Base-by-base conservation (phyloP, 352 stramenopile species). In the Chrysophaeum taylorii region DNA sequence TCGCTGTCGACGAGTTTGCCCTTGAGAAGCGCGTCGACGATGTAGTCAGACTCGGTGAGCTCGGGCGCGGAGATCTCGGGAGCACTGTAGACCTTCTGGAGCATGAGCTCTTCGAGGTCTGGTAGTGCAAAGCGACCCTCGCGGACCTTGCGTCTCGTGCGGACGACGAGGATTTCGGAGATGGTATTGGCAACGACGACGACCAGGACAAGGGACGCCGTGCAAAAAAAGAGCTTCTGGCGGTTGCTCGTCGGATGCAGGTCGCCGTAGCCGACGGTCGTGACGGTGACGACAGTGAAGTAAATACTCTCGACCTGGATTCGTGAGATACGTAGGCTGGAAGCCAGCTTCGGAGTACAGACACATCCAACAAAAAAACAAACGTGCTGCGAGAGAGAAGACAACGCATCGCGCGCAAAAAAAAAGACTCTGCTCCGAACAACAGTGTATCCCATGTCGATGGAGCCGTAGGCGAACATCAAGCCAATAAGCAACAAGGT, bases 181-280 rank as follows among this genome's bases (percentile, higher is more conserved):
- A 63, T 39, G 25, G 52, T 21, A 31, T 63, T 63, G 5, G 52
- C 52, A 25, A 63, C 7, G 52, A 63, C 52, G 52, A 63, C 52
- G 52, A 63, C n/a, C 27, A 63, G 12, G 52, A 36, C 9, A 15
- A 63, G 36, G 9, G 12, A 16, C 7, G 15, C 12, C 14, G 52
- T 14, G 52, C 27, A 16, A 5, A n/a, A n/a, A n/a, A n/a, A n/a
- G n/a, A n/a, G n/a, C n/a, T n/a, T n/a, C n/a, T n/a, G n/a, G n/a
- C n/a, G n/a, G n/a, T n/a, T n/a, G n/a, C n/a, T n/a, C n/a, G n/a
- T n/a, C n/a, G n/a, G n/a, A n/a, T 39, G 21, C 2, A 39, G 27
- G 52, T 63, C 52, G n/a, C n/a, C n/a, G n/a, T n/a, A n/a, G n/a
- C n/a, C n/a, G n/a, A n/a, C n/a, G n/a, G n/a, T n/a, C n/a, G n/a